A percentile compares a stretch with the other conserved stretches of the same genome.
phyloP scores from a whole-genome alignment of 169 alveolate species.

The Plasmodium coatneyi region DNA sequence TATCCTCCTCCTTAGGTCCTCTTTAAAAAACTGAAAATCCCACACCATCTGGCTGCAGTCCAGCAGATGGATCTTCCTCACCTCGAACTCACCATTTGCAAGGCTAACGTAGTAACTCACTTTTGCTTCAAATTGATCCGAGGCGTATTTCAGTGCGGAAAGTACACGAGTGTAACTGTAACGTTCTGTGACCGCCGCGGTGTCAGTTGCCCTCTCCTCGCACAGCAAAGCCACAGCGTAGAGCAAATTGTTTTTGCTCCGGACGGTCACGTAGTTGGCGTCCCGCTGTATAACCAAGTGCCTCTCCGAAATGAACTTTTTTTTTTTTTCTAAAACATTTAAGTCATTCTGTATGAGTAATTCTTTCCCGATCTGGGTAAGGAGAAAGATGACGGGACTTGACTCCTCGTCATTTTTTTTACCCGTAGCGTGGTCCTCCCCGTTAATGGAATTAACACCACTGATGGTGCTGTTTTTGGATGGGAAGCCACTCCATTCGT shows the following conservation, averaged over 20 bases:
- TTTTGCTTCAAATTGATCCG: background rate
- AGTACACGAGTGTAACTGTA: conserved; percentile 1
- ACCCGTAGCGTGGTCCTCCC: background rate
- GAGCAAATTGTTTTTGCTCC: background rate
- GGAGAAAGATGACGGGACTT: background rate
- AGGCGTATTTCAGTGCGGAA: background rate
- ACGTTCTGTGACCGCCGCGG: background rate
- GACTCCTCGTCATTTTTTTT: background rate
- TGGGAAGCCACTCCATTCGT: background rate
- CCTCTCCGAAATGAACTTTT: background rate
- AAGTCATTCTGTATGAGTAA: background rate
- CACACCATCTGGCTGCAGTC: conserved; percentile 23
- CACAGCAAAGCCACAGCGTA: conserved; percentile 23
- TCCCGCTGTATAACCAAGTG: conserved; percentile 4
- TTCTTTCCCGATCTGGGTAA: conserved; percentile 23
- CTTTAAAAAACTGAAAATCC: conserved; percentile 9
- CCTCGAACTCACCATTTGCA: background rate
- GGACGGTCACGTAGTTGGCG: background rate
- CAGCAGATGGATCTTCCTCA: background rate
- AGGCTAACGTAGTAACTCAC: background rate
- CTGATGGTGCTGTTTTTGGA: background rate
- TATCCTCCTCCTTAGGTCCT: background rate
- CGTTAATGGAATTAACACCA: background rate
- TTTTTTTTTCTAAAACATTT: background rate
- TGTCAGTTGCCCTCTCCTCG: background rate